These are phyloP conservation scores for Polymyxa betae DNA, from an alignment of 208 protist species.

Conservation along the genomic window DNA sequence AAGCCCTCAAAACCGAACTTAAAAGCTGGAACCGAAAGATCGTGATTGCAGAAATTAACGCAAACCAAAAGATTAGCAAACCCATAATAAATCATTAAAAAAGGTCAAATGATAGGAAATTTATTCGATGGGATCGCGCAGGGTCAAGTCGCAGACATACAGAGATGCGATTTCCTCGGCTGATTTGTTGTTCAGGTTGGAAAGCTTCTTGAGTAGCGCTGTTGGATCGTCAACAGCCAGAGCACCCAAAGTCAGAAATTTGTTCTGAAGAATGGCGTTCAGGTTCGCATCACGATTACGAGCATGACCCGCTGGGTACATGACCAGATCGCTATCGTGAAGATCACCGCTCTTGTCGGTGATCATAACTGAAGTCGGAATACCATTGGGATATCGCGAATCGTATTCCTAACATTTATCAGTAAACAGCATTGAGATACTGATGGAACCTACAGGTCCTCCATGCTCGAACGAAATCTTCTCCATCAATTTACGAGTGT, in stretches of 20 bases:
- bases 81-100: not conserved
- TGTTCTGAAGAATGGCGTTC: constrained; percentile 36
- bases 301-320: constrained; percentile 58
- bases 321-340: constrained; percentile 60
- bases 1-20: constrained; percentile 82
- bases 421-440: not conserved
- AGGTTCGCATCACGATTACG: constrained; percentile 9
- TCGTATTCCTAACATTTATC: constrained; percentile 34
- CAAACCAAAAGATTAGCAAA: not conserved
- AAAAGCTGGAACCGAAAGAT: constrained; percentile 85
- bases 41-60: constrained; percentile 77
- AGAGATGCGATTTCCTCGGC: constrained; percentile 18
- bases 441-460: not conserved
- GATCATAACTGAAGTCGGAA: constrained; percentile 60
- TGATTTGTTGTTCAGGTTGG: constrained; percentile 6
- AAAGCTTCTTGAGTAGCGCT: constrained; percentile 1
- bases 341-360: not conserved
- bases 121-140: constrained; percentile 27
- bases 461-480: constrained; percentile 57
- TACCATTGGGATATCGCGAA: constrained; percentile 50
- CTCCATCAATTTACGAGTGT: constrained; percentile 52
- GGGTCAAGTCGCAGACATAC: constrained; percentile 30
- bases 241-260: constrained; percentile 16
- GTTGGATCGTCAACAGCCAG: constrained; percentile 34
- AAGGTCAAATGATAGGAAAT: not conserved